phyloP scores from a whole-genome alignment of 2,329 filamentous ascomycete genomes.

The Pezicula carpinea region DNA sequence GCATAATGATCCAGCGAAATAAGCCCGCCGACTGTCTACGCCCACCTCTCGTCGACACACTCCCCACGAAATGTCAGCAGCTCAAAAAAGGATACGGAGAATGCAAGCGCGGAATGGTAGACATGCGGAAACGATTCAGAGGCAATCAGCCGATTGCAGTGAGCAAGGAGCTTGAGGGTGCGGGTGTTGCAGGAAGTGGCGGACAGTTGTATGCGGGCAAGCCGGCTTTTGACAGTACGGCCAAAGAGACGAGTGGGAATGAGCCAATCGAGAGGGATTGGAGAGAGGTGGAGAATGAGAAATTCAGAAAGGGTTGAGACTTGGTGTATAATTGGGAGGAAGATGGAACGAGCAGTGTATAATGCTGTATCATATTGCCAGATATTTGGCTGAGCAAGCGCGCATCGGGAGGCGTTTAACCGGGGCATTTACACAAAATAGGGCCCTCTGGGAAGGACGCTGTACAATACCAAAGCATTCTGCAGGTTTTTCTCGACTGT shows the following conservation, averaged over 20 bases:
- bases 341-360: background rate
- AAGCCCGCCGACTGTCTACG: conserved; percentile 83
- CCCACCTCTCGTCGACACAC: conserved; percentile 71
- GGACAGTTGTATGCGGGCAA: conserved; percentile 76
- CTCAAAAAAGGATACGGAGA: conserved; percentile 89
- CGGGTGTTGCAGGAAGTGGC: conserved; percentile 29
- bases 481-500: no score
- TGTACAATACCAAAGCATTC: no score
- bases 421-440: no score
- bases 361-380: no score
- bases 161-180: conserved; percentile 56
- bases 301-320: conserved; percentile 37
- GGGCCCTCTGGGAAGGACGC: no score
- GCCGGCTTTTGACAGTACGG: conserved; percentile 60
- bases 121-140: conserved; percentile 97
- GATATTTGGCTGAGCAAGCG: no score
- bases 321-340: background rate
- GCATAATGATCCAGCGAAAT: conserved; percentile 89
- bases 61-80: conserved; percentile 87
- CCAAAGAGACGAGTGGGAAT: conserved; percentile 63
- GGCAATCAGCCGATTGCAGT: conserved; percentile 80
- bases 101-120: conserved; percentile 93
- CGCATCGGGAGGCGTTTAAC: no score
- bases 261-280: conserved; percentile 58
- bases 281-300: conserved; percentile 62